Base-by-base conservation (phyloP, 345 rosid species). In the Hevea brasiliensis region DNA sequence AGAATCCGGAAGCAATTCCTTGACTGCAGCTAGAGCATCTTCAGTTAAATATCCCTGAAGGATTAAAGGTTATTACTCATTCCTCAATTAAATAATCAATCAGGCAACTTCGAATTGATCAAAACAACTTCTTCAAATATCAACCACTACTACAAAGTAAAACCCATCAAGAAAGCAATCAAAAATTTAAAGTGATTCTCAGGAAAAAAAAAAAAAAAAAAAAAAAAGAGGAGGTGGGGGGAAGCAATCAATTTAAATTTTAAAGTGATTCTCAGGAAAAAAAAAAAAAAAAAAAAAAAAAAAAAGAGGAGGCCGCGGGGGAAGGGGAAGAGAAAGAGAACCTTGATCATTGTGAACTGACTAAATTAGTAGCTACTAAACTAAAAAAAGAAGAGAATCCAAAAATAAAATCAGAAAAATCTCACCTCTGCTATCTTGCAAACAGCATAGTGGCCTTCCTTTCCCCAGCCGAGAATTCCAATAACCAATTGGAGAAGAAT, bases 391-490 rank as follows among this genome's bases (percentile, higher is more conserved):
- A 41, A 56, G 51, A 4, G 8, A 32, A 70, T 4, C 37, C 37
- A 4, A 32, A 32, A 32, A 32, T 2, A 32, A 32, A 32, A 32
- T 32, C 20, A 17, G 10, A 15, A 47, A 65, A 14, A 27, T 26
- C 72, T 81, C 1, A 87, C 97, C 95, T 94, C 97, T 20, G 98
- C 98, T 57, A 94, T 86, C 78, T 85, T 90, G 87, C 98, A 94
- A 78, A 72, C 67, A 67, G 87, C 84, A 72, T 74, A 90, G 72
- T 94, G 98, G 67, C 96, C 98, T 50, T 90, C 94, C 51, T 86
- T 84, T 78, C 94, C 98, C 98, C 98, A 90, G 41, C 88, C 83
- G 54, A 84, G 78, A 72, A 81, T 84, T 45, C 91, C 90, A 83
- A 83, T 73, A 14, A 81, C 29, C 48, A 89, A 81, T 70, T 85